Base-by-base conservation (phyloP, 805 yeast genomes). In the Monosporozyma servazzii region DNA sequence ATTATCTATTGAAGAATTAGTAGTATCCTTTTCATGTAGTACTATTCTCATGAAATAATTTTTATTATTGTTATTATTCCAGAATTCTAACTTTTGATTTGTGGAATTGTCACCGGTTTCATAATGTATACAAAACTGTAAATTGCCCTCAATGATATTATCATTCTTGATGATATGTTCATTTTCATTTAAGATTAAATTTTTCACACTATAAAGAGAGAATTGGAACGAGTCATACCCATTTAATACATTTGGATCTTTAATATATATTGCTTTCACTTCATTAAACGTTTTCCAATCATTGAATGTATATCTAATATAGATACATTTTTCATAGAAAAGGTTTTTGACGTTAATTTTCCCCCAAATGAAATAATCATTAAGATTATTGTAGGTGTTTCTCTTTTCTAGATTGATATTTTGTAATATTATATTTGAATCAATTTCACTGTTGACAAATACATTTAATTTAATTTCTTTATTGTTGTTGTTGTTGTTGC, bases 301-400 rank as follows among this genome's bases (percentile, higher is more conserved):
- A 64, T 91, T 88, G 56, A 81, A 72, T 0, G 96, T 80, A 68
- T 88, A 90, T 50, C 89, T 74, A 15, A 86, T 76, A 15, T 79
- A 76, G 18, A 91, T 84, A 27, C 68, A 62, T 66, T 90, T 90
- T 36, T 79, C 75, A 67, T 74, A 90, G 10, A 84, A 74, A 4
- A 87, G 50, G 69, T 90, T 91, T 60, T 80, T 78, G 27, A 86
- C 96, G 2, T 91, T 86, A 45, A 90, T 73, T 49, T 81, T 82
- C 1, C 96, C 97, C 48, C 47, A 79, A 70, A 54, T 42, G 37
- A 47, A 37, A 30, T 48, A 49, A 43, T 46, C 43, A 29, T 47
- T 56, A 20, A 47, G 47, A 47, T 51, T 50, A 42, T 52, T 21
- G 10, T 23, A 18, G 31, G 46, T 49, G 41, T 47, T 50, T 21